Evolutionary conservation across 345 rosid species (phyloP), one percentile per base, ranked within the genome.

Genomic region (Geranium brycei): DNA sequence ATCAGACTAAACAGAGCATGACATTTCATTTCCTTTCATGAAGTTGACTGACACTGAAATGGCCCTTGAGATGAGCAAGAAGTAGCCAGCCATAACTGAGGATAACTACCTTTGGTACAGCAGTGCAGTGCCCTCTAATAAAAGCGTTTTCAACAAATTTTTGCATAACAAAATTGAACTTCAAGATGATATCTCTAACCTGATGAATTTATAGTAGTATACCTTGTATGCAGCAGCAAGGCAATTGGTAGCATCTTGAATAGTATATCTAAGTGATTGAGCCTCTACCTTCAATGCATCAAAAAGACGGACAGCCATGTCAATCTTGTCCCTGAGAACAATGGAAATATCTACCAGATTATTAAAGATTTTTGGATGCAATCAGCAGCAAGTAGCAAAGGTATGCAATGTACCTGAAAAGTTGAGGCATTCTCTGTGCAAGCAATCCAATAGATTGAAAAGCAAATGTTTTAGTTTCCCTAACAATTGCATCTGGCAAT

Each of bases 371-470:
- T 55, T 59, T 1, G 38, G 1, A 5, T 7, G 17, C 18, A 23
- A 58, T 8, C 8, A 31, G 19, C 6, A 40, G 4, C 35, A 19
- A 31, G 17, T 31, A 66, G 35, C 12, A 32, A 18, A 58, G 38
- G 16, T 2, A 35, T 35, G 41, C 41, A 35, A 35, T 35, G 41
- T 55, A 87, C 98, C 98, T 85, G 80, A 92, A 89, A 68, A 87
- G 93, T 66, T 92, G 87, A 64, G 98, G 98, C 61, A 83, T 78
- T 14, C 98, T 91, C 70, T 87, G 89, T 30, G 91, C 91, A 73
- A 92, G 82, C 73, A 92, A 78, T 67, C 98, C 98, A 62, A 92
- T 84, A 68, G 96, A 88, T 85, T 92, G 96, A 71, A 85, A 92
- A 77, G 86, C 83, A 77, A 87, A 89, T 53, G 75, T 78, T 72